These are phyloP conservation scores for Fraxinus baroniana DNA, from an alignment of 305 asterid genomes.

Conservation along the genomic window DNA sequence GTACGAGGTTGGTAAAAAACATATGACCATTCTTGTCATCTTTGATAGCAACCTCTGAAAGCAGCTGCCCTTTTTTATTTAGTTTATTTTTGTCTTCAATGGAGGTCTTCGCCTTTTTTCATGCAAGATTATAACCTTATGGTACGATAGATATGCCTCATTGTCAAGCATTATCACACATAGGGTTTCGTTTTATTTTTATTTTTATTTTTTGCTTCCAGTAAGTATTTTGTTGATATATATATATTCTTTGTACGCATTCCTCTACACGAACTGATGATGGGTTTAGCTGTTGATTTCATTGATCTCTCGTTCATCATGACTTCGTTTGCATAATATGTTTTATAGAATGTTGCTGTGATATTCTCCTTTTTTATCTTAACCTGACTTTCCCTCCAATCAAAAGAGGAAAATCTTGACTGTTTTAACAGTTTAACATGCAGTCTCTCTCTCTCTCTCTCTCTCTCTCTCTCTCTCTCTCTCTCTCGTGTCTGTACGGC, in stretches of 20 bases:
- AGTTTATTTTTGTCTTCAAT: background rate
- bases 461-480: background rate
- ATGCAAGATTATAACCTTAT: background rate
- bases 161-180: background rate
- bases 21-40: background rate
- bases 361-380: background rate
- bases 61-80: background rate
- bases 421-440: background rate
- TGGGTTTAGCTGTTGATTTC: background rate
- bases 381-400: background rate
- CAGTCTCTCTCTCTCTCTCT: background rate
- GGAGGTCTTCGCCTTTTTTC: background rate
- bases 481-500: background rate
- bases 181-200: background rate
- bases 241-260: background rate
- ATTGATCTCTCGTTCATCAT: background rate
- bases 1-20: background rate
- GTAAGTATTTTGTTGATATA: background rate
- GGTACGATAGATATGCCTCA: background rate
- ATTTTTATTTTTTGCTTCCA: background rate
- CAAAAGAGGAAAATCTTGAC: background rate
- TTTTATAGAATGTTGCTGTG: background rate
- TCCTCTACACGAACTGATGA: background rate
- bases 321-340: background rate
- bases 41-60: background rate